Evolutionary conservation across 164 flowering plant species (phyloP).

Genomic region (Berberis thunbergii): DNA sequence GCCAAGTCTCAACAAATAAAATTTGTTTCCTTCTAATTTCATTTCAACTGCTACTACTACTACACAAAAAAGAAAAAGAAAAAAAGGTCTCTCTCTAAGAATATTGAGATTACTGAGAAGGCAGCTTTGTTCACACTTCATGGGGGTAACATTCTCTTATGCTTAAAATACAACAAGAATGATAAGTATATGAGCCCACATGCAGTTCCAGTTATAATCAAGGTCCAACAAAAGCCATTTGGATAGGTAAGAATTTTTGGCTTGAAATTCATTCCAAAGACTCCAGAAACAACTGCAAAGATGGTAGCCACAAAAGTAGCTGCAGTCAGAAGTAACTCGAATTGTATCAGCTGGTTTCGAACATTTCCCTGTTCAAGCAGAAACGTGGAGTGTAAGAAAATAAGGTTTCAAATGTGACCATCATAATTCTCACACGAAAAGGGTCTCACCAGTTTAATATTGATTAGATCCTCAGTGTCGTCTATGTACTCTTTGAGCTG

Average conservation of each 20-base stretch:
- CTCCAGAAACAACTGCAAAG: slow-evolving; percentile 76
- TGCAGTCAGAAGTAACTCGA: slow-evolving; percentile 81
- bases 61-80: too few relatives aligned
- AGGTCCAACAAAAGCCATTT: slow-evolving; percentile 58
- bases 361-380: slow-evolving; percentile 61
- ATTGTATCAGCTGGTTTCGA: slow-evolving; percentile 88
- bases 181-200: slow-evolving; percentile 41
- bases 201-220: slow-evolving; percentile 37
- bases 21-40: too few relatives aligned
- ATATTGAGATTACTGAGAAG: too few relatives aligned
- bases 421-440: too few relatives aligned
- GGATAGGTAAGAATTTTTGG: slow-evolving; percentile 45
- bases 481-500: slow-evolving; percentile 93
- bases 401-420: too few relatives aligned
- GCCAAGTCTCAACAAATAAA: too few relatives aligned
- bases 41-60: too few relatives aligned
- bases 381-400: not conserved
- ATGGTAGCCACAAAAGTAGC: slow-evolving; percentile 82
- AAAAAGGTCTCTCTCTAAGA: too few relatives aligned
- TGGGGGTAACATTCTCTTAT: slow-evolving; percentile 62
- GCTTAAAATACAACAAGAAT: slow-evolving; percentile 58
- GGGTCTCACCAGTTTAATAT: slow-evolving; percentile 69
- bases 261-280: slow-evolving; percentile 89
- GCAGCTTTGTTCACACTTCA: slow-evolving; percentile 9
- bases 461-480: slow-evolving; percentile 91